Conservation (phyloP, 139 green algal genomes). For the Picochlorum sp. region DNA sequence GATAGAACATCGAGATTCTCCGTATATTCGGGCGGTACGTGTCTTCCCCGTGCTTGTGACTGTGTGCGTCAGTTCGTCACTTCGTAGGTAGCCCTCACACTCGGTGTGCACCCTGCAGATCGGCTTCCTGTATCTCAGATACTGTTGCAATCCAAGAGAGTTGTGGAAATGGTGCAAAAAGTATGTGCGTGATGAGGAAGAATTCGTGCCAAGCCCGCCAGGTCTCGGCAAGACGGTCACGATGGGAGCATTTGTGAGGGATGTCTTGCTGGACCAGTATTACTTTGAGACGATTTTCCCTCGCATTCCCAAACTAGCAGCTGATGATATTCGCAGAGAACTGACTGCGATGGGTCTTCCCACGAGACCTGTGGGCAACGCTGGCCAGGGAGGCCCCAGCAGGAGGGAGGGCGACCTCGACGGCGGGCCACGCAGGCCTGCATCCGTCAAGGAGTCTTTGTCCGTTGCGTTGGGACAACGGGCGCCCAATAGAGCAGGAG, state of each 20-base stretch:
- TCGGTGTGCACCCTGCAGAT: constrained; percentile 45
- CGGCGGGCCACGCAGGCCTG: constrained; percentile 54
- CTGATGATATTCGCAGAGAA: constrained; percentile 57
- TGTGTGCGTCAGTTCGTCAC: not conserved
- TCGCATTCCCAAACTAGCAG: constrained; percentile 80
- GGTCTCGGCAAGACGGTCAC: constrained; percentile 51
- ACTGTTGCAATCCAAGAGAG: constrained; percentile 71
- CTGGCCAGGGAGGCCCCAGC: constrained; percentile 57
- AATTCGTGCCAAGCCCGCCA: constrained; percentile 53
- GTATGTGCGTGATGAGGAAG: constrained; percentile 77
- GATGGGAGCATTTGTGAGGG: constrained; percentile 74
- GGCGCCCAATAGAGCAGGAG: constrained; percentile 72
- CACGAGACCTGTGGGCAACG: constrained; percentile 66
- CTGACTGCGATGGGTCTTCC: constrained; percentile 61
- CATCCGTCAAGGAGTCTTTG: constrained; percentile 85
- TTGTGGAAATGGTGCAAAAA: constrained; percentile 78
- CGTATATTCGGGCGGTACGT: constrained; percentile 90
- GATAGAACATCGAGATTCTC: constrained; percentile 80
- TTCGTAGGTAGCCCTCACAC: not conserved
- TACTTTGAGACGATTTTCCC: constrained; percentile 98
- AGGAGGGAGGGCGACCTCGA: constrained; percentile 58
- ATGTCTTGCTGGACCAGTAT: constrained; percentile 90
- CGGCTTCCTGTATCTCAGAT: constrained; percentile 90
- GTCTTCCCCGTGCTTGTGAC: constrained; percentile 2
- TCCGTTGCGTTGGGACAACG: constrained; percentile 88